Base-by-base conservation (phyloP, 768 basidiomycete genomes). In the Amanita pallidorosea region DNA sequence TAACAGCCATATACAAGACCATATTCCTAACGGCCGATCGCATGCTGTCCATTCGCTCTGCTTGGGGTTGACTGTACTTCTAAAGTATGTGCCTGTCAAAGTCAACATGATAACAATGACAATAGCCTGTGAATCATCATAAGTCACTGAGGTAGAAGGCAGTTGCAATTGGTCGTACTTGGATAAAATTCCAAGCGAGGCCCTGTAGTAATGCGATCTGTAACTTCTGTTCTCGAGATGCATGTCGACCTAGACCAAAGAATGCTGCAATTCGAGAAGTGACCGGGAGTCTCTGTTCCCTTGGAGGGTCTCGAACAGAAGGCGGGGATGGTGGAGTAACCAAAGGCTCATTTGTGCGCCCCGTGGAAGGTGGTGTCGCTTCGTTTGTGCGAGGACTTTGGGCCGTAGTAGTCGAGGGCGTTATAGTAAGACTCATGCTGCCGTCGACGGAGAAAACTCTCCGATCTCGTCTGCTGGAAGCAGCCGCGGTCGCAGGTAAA, bases 1-100 rank as follows among this genome's bases (percentile, higher is more conserved):
- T 20, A 70, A 64, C 31, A 78, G 57, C 77, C 81, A 83, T 3
- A 83, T 62, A 41, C 69, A 66, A 51, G 74, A 70, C 81, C 81
- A 83, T 7, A 65, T 66, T 2, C 81, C 80, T 13, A 83, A 59
- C 5, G 80, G 80, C 25, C 72, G 67, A 18, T 62, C 63, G 54
- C 80, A 83, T 0, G 75, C 77, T 25, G 63, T 54, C 64, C 80
- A 79, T 60, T 83, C 80, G 55, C 65, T 69, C 46, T 60, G 38
- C 3, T 54, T 57, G 0, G 58, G 60, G 44, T 61, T 48, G 0
- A 66, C 70, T 5, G 73, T 75, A 54, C 77, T 81, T 51, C 63
- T 56, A 2, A 61, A 60, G 35, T 67, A 64, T 13, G 76, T 46
- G 5, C 36, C 65, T 7, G 76, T 69, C 42, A 70, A 60, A 13